These are phyloP conservation scores for Hyaloscypha variabilis DNA, from an alignment of 495 filamentous ascomycete species.

Conservation along the genomic window DNA sequence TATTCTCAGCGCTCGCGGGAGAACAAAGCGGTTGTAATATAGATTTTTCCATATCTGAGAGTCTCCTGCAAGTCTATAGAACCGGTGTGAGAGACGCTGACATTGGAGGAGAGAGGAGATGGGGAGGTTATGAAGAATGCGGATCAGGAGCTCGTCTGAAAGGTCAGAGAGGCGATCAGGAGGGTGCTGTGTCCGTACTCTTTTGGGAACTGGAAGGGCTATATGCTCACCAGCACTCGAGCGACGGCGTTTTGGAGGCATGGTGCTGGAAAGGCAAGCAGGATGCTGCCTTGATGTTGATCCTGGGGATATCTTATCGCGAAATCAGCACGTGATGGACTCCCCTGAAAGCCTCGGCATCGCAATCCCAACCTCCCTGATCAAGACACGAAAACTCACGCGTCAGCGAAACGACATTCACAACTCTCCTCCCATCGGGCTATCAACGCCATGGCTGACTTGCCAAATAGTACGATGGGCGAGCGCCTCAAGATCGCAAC, in stretches of 20 bases:
- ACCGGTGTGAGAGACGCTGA: constrained; percentile 78
- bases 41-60: constrained; percentile 88
- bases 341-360: constrained; percentile 16
- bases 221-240: constrained; percentile 10
- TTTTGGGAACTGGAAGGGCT: constrained; percentile 15
- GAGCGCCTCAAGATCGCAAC: constrained; percentile 18
- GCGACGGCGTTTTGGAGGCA: constrained; percentile 28
- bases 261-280: not conserved
- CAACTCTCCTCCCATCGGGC: constrained; percentile 1
- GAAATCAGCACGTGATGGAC: constrained; percentile 1
- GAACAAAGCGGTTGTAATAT: constrained; percentile 89
- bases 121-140: constrained; percentile 78
- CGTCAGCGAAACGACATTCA: constrained; percentile 14
- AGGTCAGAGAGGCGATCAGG: constrained; percentile 56
- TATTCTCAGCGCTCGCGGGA: constrained; percentile 62
- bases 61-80: constrained; percentile 75
- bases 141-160: constrained; percentile 86
- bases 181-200: constrained; percentile 16
- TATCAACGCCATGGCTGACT: not conserved
- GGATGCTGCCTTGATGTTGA: not conserved
- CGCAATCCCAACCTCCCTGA: constrained; percentile 17
- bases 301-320: constrained; percentile 12
- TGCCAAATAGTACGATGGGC: constrained; percentile 20
- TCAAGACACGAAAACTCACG: constrained; percentile 8
- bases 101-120: constrained; percentile 68